A percentile compares a stretch with the other conserved stretches of the same genome.
These are phyloP conservation scores for Byssoonygena ceratinophila DNA, from an alignment of 2,329 filamentous ascomycete genomes.

Conservation along the genomic window DNA sequence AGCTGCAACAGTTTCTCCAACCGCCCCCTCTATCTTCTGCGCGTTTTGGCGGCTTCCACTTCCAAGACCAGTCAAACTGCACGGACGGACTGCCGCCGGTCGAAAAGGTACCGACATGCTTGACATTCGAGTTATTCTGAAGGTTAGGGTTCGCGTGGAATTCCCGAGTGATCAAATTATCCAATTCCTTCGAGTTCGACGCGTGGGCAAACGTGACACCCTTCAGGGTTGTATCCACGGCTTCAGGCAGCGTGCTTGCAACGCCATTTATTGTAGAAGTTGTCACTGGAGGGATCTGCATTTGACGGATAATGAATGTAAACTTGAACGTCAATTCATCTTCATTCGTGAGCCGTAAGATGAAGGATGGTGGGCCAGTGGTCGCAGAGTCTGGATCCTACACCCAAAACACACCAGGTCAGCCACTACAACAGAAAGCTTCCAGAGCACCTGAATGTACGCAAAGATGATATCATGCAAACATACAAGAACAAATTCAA, in stretches of 20 bases:
- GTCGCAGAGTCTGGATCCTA: constrained; percentile 63
- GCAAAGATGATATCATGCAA: background rate
- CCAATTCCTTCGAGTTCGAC: constrained; percentile 73
- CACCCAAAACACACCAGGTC: constrained; percentile 15
- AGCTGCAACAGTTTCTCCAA: constrained; percentile 94
- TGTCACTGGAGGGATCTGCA: constrained; percentile 39
- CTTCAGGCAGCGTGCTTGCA: constrained; percentile 41
- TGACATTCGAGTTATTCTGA: constrained; percentile 93
- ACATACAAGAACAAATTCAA: constrained; percentile 84
- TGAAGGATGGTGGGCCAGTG: constrained; percentile 51
- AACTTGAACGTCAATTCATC: constrained; percentile 92
- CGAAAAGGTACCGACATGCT: constrained; percentile 81
- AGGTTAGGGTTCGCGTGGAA: constrained; percentile 96
- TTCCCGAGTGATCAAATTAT: constrained; percentile 86
- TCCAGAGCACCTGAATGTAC: background rate
- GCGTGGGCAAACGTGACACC: constrained; percentile 89
- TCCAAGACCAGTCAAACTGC: constrained; percentile 92
- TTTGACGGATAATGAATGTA: constrained; percentile 65
- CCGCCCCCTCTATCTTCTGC: constrained; percentile 76
- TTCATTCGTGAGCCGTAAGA: constrained; percentile 78
- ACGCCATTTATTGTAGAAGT: constrained; percentile 42
- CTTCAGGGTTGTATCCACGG: constrained; percentile 65
- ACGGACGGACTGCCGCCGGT: constrained; percentile 76
- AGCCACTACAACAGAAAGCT: background rate
- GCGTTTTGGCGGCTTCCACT: constrained; percentile 80